Conservation (phyloP, 2,329 filamentous ascomycete genomes). For the Alternaria consortialis region DNA sequence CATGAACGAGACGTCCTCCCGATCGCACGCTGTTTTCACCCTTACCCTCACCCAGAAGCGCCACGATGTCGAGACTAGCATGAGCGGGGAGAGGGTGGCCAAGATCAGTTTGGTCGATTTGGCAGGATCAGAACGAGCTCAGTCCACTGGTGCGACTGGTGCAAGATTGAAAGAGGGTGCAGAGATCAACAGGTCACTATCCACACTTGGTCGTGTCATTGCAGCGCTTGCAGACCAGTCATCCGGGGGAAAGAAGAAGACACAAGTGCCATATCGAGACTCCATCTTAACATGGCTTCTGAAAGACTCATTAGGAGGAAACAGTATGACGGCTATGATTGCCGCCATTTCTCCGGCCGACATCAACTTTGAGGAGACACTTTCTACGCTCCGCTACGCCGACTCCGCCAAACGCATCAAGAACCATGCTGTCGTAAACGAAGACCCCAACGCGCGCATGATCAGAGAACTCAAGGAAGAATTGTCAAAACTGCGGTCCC, state of each 20-base stretch:
- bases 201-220: slow-evolving; percentile 96
- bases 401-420: slow-evolving; percentile 99
- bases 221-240: slow-evolving; percentile 92
- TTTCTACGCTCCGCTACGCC: slow-evolving; percentile 94
- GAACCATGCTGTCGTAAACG: slow-evolving; percentile 99
- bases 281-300: slow-evolving; percentile 95
- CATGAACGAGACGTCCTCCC: slow-evolving; percentile 99
- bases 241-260: slow-evolving; percentile 75
- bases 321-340: slow-evolving; percentile 99
- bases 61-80: slow-evolving; percentile 88
- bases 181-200: slow-evolving; percentile 96
- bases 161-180: slow-evolving; percentile 96
- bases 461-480: slow-evolving; percentile 98
- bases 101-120: slow-evolving; percentile 98
- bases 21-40: slow-evolving; percentile 98
- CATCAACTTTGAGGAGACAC: slow-evolving; percentile 98
- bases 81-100: slow-evolving; percentile 97
- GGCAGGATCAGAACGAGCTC: slow-evolving; percentile 95
- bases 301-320: slow-evolving; percentile 96
- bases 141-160: slow-evolving; percentile 95
- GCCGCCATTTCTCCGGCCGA: slow-evolving; percentile 97
- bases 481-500: slow-evolving; percentile 82
- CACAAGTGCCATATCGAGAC: slow-evolving; percentile 94
- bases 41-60: slow-evolving; percentile 94
- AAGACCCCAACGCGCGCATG: slow-evolving; percentile 98